phyloP scores from a whole-genome alignment of 2,329 filamentous ascomycete species.

The Exophiala sp. region DNA sequence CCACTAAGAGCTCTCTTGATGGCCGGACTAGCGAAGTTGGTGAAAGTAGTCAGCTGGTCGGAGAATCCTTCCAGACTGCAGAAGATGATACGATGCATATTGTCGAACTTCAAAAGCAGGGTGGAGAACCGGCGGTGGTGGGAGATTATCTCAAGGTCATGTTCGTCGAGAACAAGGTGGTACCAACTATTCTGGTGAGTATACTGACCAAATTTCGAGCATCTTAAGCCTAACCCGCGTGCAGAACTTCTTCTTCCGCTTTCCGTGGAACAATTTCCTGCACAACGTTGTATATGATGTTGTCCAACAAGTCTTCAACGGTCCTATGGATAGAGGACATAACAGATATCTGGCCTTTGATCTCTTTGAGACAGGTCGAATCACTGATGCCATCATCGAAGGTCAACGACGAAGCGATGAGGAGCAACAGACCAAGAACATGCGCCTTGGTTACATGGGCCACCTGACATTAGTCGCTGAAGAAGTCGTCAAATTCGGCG shows the following conservation, averaged over 20 bases:
- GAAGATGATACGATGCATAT: slow-evolving; percentile 18
- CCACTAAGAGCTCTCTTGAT: slow-evolving; percentile 14
- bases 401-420: slow-evolving; percentile 85
- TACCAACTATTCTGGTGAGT: slow-evolving; percentile 89
- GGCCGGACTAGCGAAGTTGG: slow-evolving; percentile 3
- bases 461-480: slow-evolving; percentile 95
- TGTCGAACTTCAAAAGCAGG: slow-evolving; percentile 46
- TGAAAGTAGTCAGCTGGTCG: slow-evolving; percentile 12
- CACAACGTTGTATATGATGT: slow-evolving; percentile 99
- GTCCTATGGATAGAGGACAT: slow-evolving; percentile 92
- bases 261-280: slow-evolving; percentile 99
- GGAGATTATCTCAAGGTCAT: slow-evolving; percentile 93
- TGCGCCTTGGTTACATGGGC: slow-evolving; percentile 96
- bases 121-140: slow-evolving; percentile 72
- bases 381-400: slow-evolving; percentile 87
- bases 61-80: slow-evolving; percentile 18
- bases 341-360: slow-evolving; percentile 88
- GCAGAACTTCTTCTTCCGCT: slow-evolving; percentile 95
- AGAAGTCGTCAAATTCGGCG: slow-evolving; percentile 97
- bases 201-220: background rate
- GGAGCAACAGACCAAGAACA: slow-evolving; percentile 76
- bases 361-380: slow-evolving; percentile 83
- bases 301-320: slow-evolving; percentile 98
- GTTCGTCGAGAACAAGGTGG: slow-evolving; percentile 90
- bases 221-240: slow-evolving; percentile 6